Conservation (phyloP, 129 eudicot species). For the Flaveria linearis region DNA sequence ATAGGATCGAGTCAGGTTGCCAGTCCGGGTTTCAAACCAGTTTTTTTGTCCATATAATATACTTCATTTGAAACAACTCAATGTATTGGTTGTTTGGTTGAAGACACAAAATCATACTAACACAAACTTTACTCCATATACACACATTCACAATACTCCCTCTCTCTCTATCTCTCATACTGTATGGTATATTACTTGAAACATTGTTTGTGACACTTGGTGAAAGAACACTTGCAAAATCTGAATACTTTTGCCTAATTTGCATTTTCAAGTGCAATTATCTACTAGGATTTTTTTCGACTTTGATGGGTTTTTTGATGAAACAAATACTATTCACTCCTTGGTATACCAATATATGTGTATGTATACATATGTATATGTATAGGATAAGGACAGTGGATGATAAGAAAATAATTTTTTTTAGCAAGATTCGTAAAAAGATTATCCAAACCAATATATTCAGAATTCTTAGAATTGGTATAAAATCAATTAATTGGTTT, state of each 20-base stretch:
- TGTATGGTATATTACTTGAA: background rate
- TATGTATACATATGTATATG: no score
- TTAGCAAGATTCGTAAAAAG: no score
- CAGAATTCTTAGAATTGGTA: no score
- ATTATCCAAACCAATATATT: no score
- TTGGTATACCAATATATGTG: background rate
- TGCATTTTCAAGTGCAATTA: background rate
- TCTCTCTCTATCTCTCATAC: background rate
- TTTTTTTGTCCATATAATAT: background rate
- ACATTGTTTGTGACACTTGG: background rate
- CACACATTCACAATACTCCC: background rate
- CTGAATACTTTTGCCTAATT: background rate
- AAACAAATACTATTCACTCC: background rate
- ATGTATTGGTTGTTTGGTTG: slow-evolving; percentile 31
- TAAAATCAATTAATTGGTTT: no score
- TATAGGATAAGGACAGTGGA: no score
- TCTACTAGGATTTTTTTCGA: background rate
- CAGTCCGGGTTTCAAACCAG: no score
- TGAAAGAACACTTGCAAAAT: background rate
- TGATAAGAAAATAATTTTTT: no score
- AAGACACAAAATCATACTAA: slow-evolving; percentile 18
- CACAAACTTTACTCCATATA: no score
- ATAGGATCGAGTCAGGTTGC: no score
- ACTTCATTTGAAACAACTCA: slow-evolving; percentile 30
- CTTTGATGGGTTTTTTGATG: background rate